Percentiles rank a stretch among this genome's conserved stretches.
phyloP scores from a whole-genome alignment of 805 yeast genomes.

The Pachysolen tannophilus region DNA sequence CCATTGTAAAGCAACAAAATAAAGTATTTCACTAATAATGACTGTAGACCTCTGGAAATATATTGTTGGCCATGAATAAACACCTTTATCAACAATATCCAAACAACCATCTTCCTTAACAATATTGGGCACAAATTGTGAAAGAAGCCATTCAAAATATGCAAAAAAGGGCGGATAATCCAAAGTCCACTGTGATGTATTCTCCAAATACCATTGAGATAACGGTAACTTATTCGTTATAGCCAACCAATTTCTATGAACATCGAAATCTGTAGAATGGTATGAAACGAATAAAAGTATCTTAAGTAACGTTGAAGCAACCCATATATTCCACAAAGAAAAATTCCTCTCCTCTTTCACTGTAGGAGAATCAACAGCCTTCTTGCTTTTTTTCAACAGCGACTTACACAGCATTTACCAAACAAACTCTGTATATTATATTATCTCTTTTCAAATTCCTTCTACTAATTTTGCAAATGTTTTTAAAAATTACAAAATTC shows the following conservation, averaged over 20 bases:
- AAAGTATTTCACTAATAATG: conserved; percentile 61
- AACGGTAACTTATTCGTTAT: conserved; percentile 74
- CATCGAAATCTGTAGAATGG: conserved; percentile 94
- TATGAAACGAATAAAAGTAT: conserved; percentile 68
- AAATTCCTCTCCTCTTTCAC: conserved; percentile 20
- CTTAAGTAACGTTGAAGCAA: conserved; percentile 53
- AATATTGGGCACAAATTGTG: conserved; percentile 57
- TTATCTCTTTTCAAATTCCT: too few species aligned
- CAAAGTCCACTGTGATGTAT: conserved; percentile 81
- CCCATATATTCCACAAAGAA: conserved; percentile 60
- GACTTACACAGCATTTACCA: too few species aligned
- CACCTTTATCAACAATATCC: conserved; percentile 55
- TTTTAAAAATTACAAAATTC: too few species aligned
- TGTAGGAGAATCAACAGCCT: too few species aligned
- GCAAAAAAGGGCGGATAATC: conserved; percentile 99
- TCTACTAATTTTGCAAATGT: too few species aligned
- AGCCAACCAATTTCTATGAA: conserved; percentile 95
- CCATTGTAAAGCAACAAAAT: conserved; percentile 66
- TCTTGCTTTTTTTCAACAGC: too few species aligned
- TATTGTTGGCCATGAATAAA: conserved; percentile 71
- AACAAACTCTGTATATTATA: too few species aligned
- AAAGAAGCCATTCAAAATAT: conserved; percentile 78
- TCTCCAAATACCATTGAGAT: conserved; percentile 74
- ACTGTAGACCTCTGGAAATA: conserved; percentile 80
- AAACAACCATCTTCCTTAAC: conserved; percentile 74